Percentiles rank a stretch among this genome's conserved stretches.
Evolutionary conservation across 1,284 basidiomycete genomes (phyloP).

Genomic region (Dichomitus squalens): DNA sequence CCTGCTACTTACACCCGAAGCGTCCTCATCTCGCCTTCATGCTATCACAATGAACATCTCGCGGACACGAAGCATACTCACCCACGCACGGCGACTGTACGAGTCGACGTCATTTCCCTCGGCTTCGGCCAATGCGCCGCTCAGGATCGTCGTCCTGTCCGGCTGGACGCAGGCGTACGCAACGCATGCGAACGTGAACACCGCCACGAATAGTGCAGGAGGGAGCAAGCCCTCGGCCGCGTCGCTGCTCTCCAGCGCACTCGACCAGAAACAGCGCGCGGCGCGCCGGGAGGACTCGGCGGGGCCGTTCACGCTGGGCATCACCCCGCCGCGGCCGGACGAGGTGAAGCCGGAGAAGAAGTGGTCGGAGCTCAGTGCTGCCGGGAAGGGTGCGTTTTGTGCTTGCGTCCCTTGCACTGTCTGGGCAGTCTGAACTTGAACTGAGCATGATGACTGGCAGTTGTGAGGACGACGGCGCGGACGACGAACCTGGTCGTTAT

Average conservation of each 20-base stretch:
- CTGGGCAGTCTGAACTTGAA: no score
- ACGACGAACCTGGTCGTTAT: slow-evolving; percentile 86
- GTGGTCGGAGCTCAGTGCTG: slow-evolving; percentile 82
- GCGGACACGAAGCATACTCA: slow-evolving; percentile 7
- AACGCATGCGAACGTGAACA: slow-evolving; percentile 17
- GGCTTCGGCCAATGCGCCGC: background rate
- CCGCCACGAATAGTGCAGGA: slow-evolving; percentile 4
- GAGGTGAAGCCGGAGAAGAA: slow-evolving; percentile 62
- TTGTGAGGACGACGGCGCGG: slow-evolving; percentile 77
- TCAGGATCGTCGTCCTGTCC: slow-evolving; percentile 9
- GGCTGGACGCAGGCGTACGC: slow-evolving; percentile 7
- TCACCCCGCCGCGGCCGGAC: slow-evolving; percentile 56
- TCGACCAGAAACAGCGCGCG: slow-evolving; percentile 57
- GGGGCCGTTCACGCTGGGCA: slow-evolving; percentile 83
- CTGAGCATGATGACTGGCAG: slow-evolving; percentile 38
- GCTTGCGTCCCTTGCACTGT: background rate
- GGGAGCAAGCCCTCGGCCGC: slow-evolving; percentile 45
- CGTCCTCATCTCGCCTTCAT: background rate
- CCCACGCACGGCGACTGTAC: slow-evolving; percentile 11
- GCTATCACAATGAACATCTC: slow-evolving; percentile 16
- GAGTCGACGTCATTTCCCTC: slow-evolving; percentile 1
- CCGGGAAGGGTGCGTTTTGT: slow-evolving; percentile 74
- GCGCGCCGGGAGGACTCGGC: slow-evolving; percentile 58
- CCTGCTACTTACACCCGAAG: background rate
- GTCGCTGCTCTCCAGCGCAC: slow-evolving; percentile 63